Base-by-base conservation (phyloP, 139 green algal species). In the Picochlorum sp. region DNA sequence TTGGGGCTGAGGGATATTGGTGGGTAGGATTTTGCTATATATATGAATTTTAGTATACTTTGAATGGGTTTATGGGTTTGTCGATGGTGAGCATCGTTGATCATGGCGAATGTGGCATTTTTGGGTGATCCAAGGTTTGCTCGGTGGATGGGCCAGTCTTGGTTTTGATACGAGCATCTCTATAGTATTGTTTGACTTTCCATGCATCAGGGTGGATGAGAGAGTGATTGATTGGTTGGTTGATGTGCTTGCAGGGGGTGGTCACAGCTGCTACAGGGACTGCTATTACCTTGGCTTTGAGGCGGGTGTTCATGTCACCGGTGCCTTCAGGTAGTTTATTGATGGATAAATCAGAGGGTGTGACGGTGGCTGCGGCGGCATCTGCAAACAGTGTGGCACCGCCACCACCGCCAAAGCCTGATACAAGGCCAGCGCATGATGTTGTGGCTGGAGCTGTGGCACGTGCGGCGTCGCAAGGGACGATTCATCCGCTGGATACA, bases 401-500 rank as follows among this genome's bases (percentile, higher is more conserved):
- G 10, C 51, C 75, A 37, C 38, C 24, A 18, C 15, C 61, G 10
- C 51, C 75, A 37, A 32, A 44, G 37, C 46, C 62, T 20, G 58
- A 62, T 50, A 52, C 15, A 32, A 69, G 60, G 62, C 74, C 72
- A n/a, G 72, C 49, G 34, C 56, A 72, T 23, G 89, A 96, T 56
- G 85, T 95, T 15, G 28, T 96, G 16, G 87, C 87, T 15, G 89
- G 89, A 2, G 89, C 88, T 0, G 70, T 94, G 15, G 89, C 89
- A 6, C 76, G 89, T 7, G 89, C 89, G 9, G 80, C 84, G 9
- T 88, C 77, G 5, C 89, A 96, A 78, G 76, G 69, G 63, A 95
- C 87, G 44, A 96, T 96, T 64, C 90, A 96, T 78, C 90, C 90
- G 13, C 65, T 96, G 21, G 90, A 96, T 70, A 96, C 90, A 6